Percentiles rank a stretch among this genome's conserved stretches.
Evolutionary conservation across 2,329 filamentous ascomycete genomes (phyloP).

Genomic region (Pseudogymnoascus verrucosus): DNA sequence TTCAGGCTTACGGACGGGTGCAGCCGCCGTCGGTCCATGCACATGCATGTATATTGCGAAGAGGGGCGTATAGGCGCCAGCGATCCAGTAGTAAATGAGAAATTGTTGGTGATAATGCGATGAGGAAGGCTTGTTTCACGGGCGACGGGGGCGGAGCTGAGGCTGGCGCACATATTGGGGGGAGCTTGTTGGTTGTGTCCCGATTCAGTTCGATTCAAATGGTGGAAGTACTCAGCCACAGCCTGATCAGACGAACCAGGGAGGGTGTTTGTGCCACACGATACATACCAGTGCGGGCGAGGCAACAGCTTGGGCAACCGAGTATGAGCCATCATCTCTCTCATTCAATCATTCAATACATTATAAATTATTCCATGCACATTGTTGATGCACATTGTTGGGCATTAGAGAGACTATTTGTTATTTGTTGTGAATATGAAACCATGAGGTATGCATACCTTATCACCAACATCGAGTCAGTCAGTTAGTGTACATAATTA

Average conservation of each 20-base stretch:
- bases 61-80: conserved; percentile 4
- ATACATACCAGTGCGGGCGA: not conserved
- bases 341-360: not conserved
- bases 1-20: not conserved
- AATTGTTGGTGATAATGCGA: conserved; percentile 2
- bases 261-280: not conserved
- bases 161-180: not conserved
- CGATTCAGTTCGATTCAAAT: not conserved
- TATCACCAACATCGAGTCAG: not conserved
- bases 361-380: not conserved
- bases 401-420: not conserved
- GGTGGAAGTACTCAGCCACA: not conserved
- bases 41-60: conserved; percentile 1
- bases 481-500: not conserved
- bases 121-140: not conserved
- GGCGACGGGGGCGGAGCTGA: not conserved
- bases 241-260: conserved; percentile 1
- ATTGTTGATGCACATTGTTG: not conserved
- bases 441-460: not conserved
- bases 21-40: not conserved
- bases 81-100: conserved; percentile 7
- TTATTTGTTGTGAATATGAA: not conserved
- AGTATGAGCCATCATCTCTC: not conserved
- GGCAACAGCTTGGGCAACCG: not conserved
- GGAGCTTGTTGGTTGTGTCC: not conserved